phyloP scores from a whole-genome alignment of 2,329 filamentous ascomycete genomes.

The Penicillium freii region DNA sequence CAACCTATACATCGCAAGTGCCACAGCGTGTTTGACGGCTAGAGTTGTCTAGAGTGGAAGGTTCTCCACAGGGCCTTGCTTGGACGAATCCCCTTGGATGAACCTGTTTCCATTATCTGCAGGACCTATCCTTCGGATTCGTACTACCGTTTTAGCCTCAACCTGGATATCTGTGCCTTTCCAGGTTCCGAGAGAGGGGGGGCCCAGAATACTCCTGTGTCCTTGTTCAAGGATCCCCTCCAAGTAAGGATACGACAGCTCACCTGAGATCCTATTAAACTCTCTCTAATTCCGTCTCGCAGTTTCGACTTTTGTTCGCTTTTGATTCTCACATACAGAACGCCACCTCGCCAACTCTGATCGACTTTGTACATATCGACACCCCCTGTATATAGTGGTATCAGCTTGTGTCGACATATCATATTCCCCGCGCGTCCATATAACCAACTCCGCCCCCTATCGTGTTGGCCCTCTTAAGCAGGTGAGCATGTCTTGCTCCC shows the following conservation, averaged over 20 bases:
- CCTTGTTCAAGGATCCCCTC: conserved; percentile 17
- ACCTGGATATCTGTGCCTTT: conserved; percentile 13
- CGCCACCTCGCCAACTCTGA: neutral
- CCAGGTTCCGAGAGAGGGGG: conserved; percentile 12
- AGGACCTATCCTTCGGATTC: conserved; percentile 5
- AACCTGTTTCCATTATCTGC: conserved; percentile 8
- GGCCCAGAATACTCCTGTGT: conserved; percentile 12
- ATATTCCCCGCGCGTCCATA: conserved; percentile 2
- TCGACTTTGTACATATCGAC: conserved; percentile 15
- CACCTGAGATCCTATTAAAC: conserved; percentile 19
- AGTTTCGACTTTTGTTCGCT: conserved; percentile 5
- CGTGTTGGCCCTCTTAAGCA: neutral
- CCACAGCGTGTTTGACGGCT: conserved; percentile 1
- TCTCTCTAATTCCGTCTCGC: conserved; percentile 16
- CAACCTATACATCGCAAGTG: neutral
- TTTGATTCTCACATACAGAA: conserved; percentile 1
- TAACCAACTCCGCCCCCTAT: neutral
- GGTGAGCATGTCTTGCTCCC: conserved; percentile 11
- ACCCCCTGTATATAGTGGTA: conserved; percentile 19
- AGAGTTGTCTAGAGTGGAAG: neutral
- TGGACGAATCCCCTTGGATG: conserved; percentile 1
- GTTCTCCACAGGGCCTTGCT: neutral
- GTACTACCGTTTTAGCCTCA: conserved; percentile 21
- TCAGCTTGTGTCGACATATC: conserved; percentile 4
- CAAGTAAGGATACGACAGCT: conserved; percentile 21